Base-by-base conservation (phyloP, 1,284 basidiomycete species). In the Rhodotorula sp. region DNA sequence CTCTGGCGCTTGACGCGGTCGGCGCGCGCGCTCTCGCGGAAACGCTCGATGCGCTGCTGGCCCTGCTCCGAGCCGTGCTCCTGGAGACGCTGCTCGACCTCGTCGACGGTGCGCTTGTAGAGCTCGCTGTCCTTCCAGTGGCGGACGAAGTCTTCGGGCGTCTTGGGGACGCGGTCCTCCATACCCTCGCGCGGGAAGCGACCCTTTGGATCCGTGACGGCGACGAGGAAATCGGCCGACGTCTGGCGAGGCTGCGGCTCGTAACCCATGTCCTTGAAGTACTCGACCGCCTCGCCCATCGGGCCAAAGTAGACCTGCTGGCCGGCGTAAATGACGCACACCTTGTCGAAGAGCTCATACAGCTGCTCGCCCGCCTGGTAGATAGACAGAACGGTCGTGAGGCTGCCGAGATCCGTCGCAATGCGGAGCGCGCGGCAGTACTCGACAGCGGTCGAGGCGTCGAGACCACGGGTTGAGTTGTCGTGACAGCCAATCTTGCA, bases 251-350 rank as follows among this genome's bases (percentile, higher is more conserved):
- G 86, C 27, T 79, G 79, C 5, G 77, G 22, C 44, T 88, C 86
- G 83, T 88, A 96, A 15, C 94, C 94, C 72, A 95, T 85, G 57
- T 85, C 81, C 79, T 90, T 85, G 78, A 94, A 94, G 83, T 92
- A 94, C 3, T 84, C 83, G 61, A 91, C 89, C n/a, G 93, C 94
- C 66, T 88, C 85, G 83, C 82, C 82, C 5, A 87, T 86, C 17
- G 88, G 87, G 13, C 93, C 92, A 79, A 88, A 92, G 85, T 89
- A 95, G 54, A 91, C 90, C 80, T 64, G 59, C n/a, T 41, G 39
- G 27, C 44, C 44, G 21, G 39, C 15, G 57, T 32, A 32, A 41
- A 44, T 44, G 12, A 53, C 25, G 32, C 29, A 36, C 29, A 84
- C 87, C 78, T 82, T 89, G 83, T 91, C 88, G 72, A 91, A 91